Percentiles rank a stretch among this genome's conserved stretches.
phyloP scores from a whole-genome alignment of 805 yeast species.

The Candida ipomoeae region DNA sequence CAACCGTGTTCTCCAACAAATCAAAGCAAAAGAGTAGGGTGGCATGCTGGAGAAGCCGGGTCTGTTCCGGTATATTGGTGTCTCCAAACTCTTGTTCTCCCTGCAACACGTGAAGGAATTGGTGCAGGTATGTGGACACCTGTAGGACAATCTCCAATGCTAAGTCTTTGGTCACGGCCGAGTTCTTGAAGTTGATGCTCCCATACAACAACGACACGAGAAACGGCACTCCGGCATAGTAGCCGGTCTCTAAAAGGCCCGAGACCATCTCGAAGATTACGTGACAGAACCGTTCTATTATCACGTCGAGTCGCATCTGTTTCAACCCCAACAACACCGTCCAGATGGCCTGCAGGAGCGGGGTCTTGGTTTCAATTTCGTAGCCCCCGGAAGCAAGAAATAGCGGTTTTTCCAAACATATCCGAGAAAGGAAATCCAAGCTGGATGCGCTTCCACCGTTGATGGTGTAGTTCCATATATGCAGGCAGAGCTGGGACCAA shows the following conservation, averaged over 20 bases:
- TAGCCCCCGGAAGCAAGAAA: conserved; percentile 11
- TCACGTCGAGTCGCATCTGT: conserved; percentile 46
- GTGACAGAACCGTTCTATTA: conserved; percentile 39
- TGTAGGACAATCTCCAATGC: conserved; percentile 16
- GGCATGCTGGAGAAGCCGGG: conserved; percentile 47
- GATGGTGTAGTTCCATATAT: conserved; percentile 34
- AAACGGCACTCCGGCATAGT: conserved; percentile 52
- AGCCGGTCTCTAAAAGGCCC: conserved; percentile 20
- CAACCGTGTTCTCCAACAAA: conserved; percentile 46
- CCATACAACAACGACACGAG: conserved; percentile 54
- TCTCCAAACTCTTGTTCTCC: conserved; percentile 13
- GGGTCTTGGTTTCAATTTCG: conserved; percentile 23
- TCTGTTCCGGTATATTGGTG: conserved; percentile 26
- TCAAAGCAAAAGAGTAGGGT: conserved; percentile 51
- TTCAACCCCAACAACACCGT: conserved; percentile 43
- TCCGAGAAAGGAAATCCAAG: conserved; percentile 28
- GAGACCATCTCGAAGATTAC: conserved; percentile 23
- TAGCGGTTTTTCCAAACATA: conserved; percentile 21
- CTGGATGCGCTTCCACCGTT: conserved; percentile 33
- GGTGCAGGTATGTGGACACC: conserved; percentile 17
- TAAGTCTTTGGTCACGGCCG: conserved; percentile 46
- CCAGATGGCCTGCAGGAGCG: conserved; percentile 41
- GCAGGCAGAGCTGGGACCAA: conserved; percentile 30
- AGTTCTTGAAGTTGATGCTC: conserved; percentile 54
- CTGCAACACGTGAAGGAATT: conserved; percentile 22